Evolutionary conservation across 495 filamentous ascomycete species (phyloP), one percentile per base, ranked within the genome.

Genomic region (Paragyromitra xinjiangensis): DNA sequence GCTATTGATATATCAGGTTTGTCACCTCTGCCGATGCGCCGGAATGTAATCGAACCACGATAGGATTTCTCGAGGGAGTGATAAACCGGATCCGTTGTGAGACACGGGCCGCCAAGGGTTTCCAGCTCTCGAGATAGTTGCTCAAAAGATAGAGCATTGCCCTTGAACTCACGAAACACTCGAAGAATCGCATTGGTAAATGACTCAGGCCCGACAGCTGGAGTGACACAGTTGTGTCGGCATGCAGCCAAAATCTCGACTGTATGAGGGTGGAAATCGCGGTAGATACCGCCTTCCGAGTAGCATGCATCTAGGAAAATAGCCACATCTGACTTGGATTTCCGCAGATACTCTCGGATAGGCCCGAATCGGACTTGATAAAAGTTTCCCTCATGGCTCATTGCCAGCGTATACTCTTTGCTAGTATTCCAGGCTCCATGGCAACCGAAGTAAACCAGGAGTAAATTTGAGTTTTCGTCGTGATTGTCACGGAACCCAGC

Each of bases 171-270:
- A 1, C 29, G 29, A n/a, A 64, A 40, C 9, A 64, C 19, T 3
- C 14, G 37, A 45, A 64, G 26, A 48, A 64, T 11, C 40, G 7
- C 40, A 2, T 11, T 26, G 5, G 39, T 64, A 12, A 64, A 64
- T 12, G 39, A 64, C 9, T 5, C 26, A 3, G 8, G 7, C 6
- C 19, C 39, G 6, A 44, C 62, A 12, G 11, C 39, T 9, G 62
- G 62, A 5, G 61, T 63, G 19, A 11, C 6, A 9, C 7, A 2
- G n/a, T 26, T 6, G 1, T 64, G 16, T 64, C 24, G 12, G 24
- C 62, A 64, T 8, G 62, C 62, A 6, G 62, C 40, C 14, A 64
- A 14, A 12, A 64, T 45, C 11, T 64, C 39, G n/a, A 64, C 62
- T 22, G 62, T 64, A 19, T 64, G 39, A 14, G 40, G 19, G n/a